These are phyloP conservation scores for Solanum chacoense DNA, from an alignment of 305 asterid genomes.

Conservation along the genomic window DNA sequence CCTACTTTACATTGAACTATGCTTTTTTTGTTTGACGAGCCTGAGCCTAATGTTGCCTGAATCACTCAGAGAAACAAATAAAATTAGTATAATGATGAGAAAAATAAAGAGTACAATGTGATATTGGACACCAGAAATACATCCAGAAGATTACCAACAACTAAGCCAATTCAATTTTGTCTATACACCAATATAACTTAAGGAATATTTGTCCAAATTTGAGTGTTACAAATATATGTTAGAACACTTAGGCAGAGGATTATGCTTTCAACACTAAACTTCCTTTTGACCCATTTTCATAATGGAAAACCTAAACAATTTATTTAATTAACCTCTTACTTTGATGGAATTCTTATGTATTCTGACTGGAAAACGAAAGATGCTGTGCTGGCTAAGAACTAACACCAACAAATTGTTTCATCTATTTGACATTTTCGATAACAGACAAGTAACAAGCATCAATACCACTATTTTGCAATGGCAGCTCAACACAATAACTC, in stretches of 20 bases:
- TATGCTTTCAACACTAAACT: neutral
- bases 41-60: slow-evolving; percentile 73
- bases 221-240: neutral
- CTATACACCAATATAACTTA: neutral
- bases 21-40: slow-evolving; percentile 46
- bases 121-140: neutral
- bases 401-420: neutral
- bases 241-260: neutral
- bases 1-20: slow-evolving; percentile 71
- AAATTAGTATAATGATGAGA: neutral
- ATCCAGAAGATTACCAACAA: neutral
- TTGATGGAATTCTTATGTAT: neutral
- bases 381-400: neutral
- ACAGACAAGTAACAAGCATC: neutral
- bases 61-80: neutral
- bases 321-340: neutral
- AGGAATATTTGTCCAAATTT: neutral
- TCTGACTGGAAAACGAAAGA: too few species aligned
- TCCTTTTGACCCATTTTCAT: neutral
- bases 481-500: neutral
- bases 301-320: neutral
- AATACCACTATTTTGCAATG: neutral
- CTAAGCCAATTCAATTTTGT: neutral
- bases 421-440: neutral
- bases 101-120: neutral